These are phyloP conservation scores for Setaria italica DNA, from an alignment of 202 grass and related monocot genomes.

Conservation along the genomic window DNA sequence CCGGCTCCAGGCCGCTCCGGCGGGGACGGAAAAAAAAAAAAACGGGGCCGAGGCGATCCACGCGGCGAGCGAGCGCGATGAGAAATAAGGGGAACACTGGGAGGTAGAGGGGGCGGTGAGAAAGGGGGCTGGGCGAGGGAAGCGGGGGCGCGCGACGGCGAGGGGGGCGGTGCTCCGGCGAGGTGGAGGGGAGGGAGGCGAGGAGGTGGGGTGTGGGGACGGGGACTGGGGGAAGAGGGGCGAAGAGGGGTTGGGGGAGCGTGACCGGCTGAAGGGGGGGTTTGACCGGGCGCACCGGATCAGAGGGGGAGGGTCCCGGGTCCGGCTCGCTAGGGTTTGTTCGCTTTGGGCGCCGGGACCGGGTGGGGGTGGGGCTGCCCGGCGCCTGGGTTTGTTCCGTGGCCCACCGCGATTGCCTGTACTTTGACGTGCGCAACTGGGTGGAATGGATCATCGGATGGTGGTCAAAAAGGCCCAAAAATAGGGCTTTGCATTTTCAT, in stretches of 20 bases:
- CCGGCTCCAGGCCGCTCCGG: neutral
- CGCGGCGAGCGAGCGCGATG: neutral
- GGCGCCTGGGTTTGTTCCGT: conserved; percentile 35
- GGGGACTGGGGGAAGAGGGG: neutral
- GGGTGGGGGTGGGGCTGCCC: neutral
- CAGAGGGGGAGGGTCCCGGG: conserved; percentile 37
- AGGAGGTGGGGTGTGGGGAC: neutral
- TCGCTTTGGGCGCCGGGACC: conserved; percentile 18
- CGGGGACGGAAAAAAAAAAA: neutral
- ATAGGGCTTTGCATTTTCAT: conserved; percentile 24
- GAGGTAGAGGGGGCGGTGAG: neutral
- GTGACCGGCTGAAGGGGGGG: conserved; percentile 49
- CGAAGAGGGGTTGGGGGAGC: neutral
- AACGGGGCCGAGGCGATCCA: conserved; percentile 27
- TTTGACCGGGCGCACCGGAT: conserved; percentile 60
- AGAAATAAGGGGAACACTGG: neutral
- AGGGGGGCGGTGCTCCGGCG: conserved; percentile 37
- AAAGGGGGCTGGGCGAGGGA: neutral
- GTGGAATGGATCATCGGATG: conserved; percentile 20
- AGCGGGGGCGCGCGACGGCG: conserved; percentile 28
- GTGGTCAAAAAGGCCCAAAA: conserved; percentile 52
- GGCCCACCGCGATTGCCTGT: conserved; percentile 61
- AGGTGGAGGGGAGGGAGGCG: conserved; percentile 18
- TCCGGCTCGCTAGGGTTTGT: conserved; percentile 69
- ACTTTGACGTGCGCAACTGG: conserved; percentile 50